Percentiles rank a stretch among this genome's conserved stretches.
phyloP scores from a whole-genome alignment of 176 grass and related monocot species.

The Cenchrus americanus region DNA sequence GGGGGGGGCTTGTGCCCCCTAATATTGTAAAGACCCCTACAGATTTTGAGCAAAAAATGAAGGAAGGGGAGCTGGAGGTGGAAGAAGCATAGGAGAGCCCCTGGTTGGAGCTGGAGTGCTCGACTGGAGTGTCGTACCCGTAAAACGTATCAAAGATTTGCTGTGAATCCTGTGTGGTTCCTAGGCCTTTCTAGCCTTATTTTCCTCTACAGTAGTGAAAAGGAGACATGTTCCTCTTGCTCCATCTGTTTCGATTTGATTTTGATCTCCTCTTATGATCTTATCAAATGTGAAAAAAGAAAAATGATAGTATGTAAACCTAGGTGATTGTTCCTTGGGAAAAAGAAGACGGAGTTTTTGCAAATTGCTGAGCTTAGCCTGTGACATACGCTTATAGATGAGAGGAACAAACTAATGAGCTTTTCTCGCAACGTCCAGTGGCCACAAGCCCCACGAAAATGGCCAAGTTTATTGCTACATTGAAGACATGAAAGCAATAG shows the following conservation, averaged over 20 bases:
- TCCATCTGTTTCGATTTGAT: neutral
- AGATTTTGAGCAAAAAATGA: too few species aligned
- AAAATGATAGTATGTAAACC: neutral
- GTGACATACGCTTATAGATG: neutral
- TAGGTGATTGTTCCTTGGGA: neutral
- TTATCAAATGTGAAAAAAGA: neutral
- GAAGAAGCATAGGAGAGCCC: too few species aligned
- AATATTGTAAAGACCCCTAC: too few species aligned
- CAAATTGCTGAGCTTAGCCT: neutral
- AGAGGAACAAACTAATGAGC: neutral
- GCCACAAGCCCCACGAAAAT: neutral
- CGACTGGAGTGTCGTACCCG: too few species aligned
- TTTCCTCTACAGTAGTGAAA: too few species aligned
- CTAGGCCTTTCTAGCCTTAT: too few species aligned
- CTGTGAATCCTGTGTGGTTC: neutral
- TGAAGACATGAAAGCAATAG: neutral
- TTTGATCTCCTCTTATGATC: neutral
- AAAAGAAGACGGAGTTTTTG: neutral
- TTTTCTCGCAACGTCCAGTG: neutral
- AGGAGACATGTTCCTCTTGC: too few species aligned
- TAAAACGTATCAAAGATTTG: too few species aligned
- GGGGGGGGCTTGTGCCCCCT: too few species aligned
- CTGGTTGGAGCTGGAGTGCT: too few species aligned
- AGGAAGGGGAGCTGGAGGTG: too few species aligned
- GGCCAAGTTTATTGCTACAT: neutral